Evolutionary conservation across 2,329 filamentous ascomycete genomes (phyloP).

Genomic region (Fusarium sp.): DNA sequence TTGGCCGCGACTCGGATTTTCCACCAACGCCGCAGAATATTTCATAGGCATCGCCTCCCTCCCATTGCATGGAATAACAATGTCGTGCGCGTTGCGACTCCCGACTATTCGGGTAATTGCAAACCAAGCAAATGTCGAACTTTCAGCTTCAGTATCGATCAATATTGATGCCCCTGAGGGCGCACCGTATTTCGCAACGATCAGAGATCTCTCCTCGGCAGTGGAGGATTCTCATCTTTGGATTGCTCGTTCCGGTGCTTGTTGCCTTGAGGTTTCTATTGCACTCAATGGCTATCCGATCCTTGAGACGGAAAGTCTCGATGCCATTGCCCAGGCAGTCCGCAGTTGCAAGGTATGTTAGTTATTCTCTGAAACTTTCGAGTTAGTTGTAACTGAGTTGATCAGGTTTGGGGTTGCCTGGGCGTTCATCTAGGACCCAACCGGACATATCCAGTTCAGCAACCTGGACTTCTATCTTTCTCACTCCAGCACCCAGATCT

Average conservation of each 20-base stretch:
- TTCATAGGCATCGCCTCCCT: not conserved
- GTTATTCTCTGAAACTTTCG: too few species aligned
- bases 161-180: constrained; percentile 36
- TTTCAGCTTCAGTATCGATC: constrained; percentile 40
- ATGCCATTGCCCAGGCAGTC: constrained; percentile 31
- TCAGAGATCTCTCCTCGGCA: constrained; percentile 36
- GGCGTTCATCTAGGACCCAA: constrained; percentile 41
- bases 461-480: constrained; percentile 40
- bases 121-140: constrained; percentile 33
- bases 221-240: constrained; percentile 42
- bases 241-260: constrained; percentile 44
- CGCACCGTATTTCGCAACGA: constrained; percentile 12
- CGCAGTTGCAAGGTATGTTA: constrained; percentile 40
- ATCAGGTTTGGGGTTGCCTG: constrained; percentile 45
- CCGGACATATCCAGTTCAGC: not conserved
- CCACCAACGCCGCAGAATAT: not conserved
- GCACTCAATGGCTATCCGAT: constrained; percentile 30
- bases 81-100: constrained; percentile 32
- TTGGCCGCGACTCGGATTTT: not conserved
- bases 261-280: constrained; percentile 42
- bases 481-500: constrained; percentile 49
- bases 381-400: not conserved
- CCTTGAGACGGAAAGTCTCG: constrained; percentile 8
- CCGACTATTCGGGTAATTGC: constrained; percentile 37
- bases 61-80: not conserved